These are phyloP conservation scores for Phascolomyces articulosus DNA, from an alignment of 371 early-diverging fungal species.

Conservation along the genomic window DNA sequence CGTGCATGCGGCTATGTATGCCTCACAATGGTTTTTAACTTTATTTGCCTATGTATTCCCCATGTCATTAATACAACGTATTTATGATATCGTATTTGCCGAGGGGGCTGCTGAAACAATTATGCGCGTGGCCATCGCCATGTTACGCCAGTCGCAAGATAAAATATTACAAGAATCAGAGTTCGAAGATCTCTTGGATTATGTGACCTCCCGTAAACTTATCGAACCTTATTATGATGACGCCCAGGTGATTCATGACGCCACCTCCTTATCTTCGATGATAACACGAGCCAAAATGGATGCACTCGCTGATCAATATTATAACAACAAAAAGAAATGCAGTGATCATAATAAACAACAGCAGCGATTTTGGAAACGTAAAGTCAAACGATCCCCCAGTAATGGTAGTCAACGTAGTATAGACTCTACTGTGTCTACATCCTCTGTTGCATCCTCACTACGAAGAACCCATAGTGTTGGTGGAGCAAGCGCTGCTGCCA, in stretches of 20 bases:
- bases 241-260: conserved; percentile 75
- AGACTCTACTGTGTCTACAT: neutral
- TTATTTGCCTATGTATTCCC: conserved; percentile 89
- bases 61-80: conserved; percentile 72
- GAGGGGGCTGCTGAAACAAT: conserved; percentile 88
- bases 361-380: conserved; percentile 23
- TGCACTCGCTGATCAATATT: conserved; percentile 64
- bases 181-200: conserved; percentile 85
- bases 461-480: neutral
- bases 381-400: conserved; percentile 14
- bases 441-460: neutral
- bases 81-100: conserved; percentile 84
- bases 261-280: conserved; percentile 67
- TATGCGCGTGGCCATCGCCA: conserved; percentile 87
- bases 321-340: conserved; percentile 42
- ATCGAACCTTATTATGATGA: conserved; percentile 77
- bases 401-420: neutral
- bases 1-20: conserved; percentile 89
- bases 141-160: conserved; percentile 77
- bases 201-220: conserved; percentile 72
- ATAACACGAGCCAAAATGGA: conserved; percentile 76
- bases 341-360: conserved; percentile 29
- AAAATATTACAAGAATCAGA: conserved; percentile 71
- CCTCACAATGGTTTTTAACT: conserved; percentile 93
- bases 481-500: neutral